Base-by-base conservation (phyloP, 1,284 basidiomycete genomes). In the Pseudomicrostroma phylloplanum region DNA sequence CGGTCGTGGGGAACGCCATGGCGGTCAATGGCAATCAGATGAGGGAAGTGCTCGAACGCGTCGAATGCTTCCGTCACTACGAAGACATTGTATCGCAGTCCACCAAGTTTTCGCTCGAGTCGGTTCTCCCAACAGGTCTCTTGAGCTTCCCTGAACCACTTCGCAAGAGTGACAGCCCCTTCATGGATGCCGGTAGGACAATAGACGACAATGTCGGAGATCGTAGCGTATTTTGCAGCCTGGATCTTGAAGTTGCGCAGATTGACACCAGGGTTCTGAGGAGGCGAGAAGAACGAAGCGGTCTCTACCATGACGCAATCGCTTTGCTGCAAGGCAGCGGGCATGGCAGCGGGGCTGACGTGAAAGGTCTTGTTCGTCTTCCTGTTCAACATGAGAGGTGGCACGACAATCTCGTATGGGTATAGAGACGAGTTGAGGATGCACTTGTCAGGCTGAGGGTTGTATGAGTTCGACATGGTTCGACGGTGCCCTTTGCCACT, bases 141-240 rank as follows among this genome's bases (percentile, higher is more conserved):
- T 46, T 78, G 76, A 6, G 76, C 76, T 55, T 73, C 68, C 12
- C 71, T 63, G 51, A 77, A 64, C 57, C 69, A 70, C 40, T 65
- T 63, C 51, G 76, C 76, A 4, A 74, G 63, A 17, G 61, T 61
- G 23, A 74, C 56, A 4, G 64, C 71, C 42, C 69, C 72, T 9
- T 68, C 56, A 39, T 74, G 73, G 12, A 71, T 61, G 49, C 77
- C 74, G 19, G 66, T 65, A 36, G 77, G 76, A 51, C 73, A 89
- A 80, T 93, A 94, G 55, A 94, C 82, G 65, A 93, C 86, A 65
- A 96, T 86, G 77, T 96, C 92, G 56, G 89, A 91, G 46, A 96
- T 83, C 1, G 89, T 89, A 0, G 90, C 87, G 75, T 92, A 92
- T 71, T 93, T 91, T 72, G 84, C 82, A 82, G 81, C 76, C 80